A percentile compares a stretch with the other conserved stretches of the same genome.
Evolutionary conservation across 306 rosid genomes (phyloP).

Genomic region (Cicer chorassanicum): DNA sequence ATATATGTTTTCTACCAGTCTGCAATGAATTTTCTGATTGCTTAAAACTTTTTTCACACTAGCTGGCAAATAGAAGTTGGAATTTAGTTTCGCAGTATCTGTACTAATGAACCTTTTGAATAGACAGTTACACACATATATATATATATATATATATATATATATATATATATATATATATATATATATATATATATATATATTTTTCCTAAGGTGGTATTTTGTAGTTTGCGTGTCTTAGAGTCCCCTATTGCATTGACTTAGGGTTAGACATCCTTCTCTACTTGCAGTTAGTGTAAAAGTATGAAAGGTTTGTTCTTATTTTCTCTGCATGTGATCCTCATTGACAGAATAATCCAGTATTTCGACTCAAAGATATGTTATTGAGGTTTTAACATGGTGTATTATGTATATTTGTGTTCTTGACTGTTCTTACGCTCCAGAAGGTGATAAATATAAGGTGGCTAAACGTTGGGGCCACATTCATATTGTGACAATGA

Average conservation of each 20-base stretch:
- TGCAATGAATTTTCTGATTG: neutral
- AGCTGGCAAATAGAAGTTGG: slow-evolving; percentile 12
- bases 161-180: neutral
- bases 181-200: neutral
- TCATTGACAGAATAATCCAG: slow-evolving; percentile 21
- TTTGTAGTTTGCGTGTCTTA: slow-evolving; percentile 19
- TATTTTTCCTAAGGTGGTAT: neutral
- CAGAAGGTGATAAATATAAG: slow-evolving; percentile 94
- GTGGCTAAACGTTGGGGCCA: slow-evolving; percentile 88
- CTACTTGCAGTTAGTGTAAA: slow-evolving; percentile 30
- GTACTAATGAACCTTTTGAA: slow-evolving; percentile 27
- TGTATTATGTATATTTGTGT: slow-evolving; percentile 44
- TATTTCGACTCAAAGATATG: slow-evolving; percentile 25
- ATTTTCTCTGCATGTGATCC: slow-evolving; percentile 22
- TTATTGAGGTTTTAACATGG: slow-evolving; percentile 29
- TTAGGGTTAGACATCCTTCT: slow-evolving; percentile 11
- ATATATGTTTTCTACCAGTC: slow-evolving; percentile 1
- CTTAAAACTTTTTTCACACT: slow-evolving; percentile 14
- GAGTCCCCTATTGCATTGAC: slow-evolving; percentile 30
- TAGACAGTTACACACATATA: slow-evolving; percentile 1
- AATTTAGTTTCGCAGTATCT: slow-evolving; percentile 20
- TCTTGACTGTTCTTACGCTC: slow-evolving; percentile 83
- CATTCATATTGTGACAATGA: slow-evolving; percentile 72
- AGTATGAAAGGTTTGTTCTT: slow-evolving; percentile 31
- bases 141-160: too few species aligned